A percentile compares a stretch with the other conserved stretches of the same genome.
phyloP scores from a whole-genome alignment of 1,139 yeast genomes.

The Diutina ranongensis region DNA sequence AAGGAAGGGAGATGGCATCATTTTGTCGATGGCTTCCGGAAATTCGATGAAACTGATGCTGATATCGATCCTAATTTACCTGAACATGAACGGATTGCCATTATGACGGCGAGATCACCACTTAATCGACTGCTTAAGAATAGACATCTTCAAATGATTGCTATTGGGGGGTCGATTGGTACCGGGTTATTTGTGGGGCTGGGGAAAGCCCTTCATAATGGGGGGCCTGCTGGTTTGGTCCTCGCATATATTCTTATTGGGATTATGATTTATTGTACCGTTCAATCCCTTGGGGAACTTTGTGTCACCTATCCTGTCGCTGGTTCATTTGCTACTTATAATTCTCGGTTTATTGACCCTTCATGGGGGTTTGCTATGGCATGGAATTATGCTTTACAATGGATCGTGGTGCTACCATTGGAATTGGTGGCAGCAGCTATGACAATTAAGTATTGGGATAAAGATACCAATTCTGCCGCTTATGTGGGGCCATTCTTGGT shows the following conservation, averaged over 20 bases:
- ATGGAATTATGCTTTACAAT: slow-evolving; percentile 41
- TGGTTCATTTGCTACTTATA: slow-evolving; percentile 6
- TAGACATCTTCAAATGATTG: slow-evolving; percentile 45
- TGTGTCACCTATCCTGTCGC: slow-evolving; percentile 6
- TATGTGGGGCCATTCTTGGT: slow-evolving; percentile 34
- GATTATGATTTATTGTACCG: slow-evolving; percentile 6
- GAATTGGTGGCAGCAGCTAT: slow-evolving; percentile 72
- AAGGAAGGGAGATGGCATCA: slow-evolving; percentile 18
- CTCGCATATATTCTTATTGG: slow-evolving; percentile 6
- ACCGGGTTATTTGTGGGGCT: slow-evolving; percentile 28
- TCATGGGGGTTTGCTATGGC: slow-evolving; percentile 7
- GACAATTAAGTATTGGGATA: slow-evolving; percentile 38
- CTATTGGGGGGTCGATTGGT: slow-evolving; percentile 83
- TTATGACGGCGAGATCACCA: slow-evolving; percentile 60
- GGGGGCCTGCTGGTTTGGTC: slow-evolving; percentile 4
- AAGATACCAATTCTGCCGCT: slow-evolving; percentile 25
- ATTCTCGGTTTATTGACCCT: slow-evolving; percentile 30
- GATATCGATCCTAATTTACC: slow-evolving; percentile 60
- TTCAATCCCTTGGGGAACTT: slow-evolving; percentile 5
- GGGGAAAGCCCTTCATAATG: slow-evolving; percentile 11
- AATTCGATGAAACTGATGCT: slow-evolving; percentile 33
- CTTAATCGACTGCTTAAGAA: slow-evolving; percentile 34
- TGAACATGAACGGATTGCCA: slow-evolving; percentile 58
- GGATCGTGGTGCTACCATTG: slow-evolving; percentile 66
- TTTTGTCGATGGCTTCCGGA: slow-evolving; percentile 42